Base-by-base conservation (phyloP, 108 stramenopile species). In the Fragilaria crotonensis region DNA sequence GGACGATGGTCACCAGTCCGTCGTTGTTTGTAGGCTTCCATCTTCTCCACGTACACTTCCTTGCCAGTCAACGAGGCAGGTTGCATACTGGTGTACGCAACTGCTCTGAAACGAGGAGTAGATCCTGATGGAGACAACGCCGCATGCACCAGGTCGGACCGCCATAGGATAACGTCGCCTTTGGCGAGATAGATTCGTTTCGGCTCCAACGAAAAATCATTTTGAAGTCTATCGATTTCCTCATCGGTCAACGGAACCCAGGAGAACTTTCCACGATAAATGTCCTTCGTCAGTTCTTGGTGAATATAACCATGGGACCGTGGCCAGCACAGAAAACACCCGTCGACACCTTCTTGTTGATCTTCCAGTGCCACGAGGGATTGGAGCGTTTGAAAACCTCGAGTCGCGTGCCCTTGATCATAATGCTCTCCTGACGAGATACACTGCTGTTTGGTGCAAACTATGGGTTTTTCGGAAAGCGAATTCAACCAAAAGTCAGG, bases 81-180 rank as follows among this genome's bases (percentile, higher is more conserved):
- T 48, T 70, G 62, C 73, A 75, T 75, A 25, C 66, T 67, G 30
- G 49, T 63, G 52, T 77, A 75, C 1, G 63, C 62, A 5, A 76
- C 71, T 22, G 75, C 68, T 51, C 70, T 52, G 52, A 77, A 76
- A 26, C 63, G 45, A 29, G 45, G 51, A 0, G 75, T 32, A 18
- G 58, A 51, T 28, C 48, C 44, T 33, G 41, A 41, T 47, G 70
- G 70, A 4, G 64, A 48, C 25, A 70, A 27, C 25, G 57, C 64
- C 18, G 64, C 48, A 26, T 69, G 67, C 2, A 78, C 64, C 56
- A 76, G 51, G 62, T 83, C 81, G 4, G 79, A 80, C 14, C 77
- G 70, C 75, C 77, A 87, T n/a, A 87, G 46, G 19, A 87, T 61
- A 3, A 87, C 81, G 52, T 87, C 81, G 21, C 85, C 85, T n/a